phyloP scores from a whole-genome alignment of 2,329 filamentous ascomycete species.

The Passalora sequoiae region DNA sequence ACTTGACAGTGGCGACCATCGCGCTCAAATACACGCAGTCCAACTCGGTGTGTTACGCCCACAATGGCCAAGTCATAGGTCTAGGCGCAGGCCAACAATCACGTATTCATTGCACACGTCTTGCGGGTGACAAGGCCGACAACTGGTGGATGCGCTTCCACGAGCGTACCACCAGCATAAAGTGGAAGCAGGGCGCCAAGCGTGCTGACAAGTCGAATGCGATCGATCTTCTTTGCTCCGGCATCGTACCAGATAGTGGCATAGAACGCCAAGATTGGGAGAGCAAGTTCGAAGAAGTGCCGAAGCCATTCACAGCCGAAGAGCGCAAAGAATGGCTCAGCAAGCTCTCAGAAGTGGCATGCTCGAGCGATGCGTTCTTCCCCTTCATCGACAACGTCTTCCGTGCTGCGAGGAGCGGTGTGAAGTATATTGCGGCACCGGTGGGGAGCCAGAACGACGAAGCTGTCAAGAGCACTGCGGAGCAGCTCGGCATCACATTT shows the following conservation, averaged over 20 bases:
- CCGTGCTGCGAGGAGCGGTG: slow-evolving; percentile 79
- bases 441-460: slow-evolving; percentile 82
- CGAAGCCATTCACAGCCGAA: slow-evolving; percentile 70
- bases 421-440: slow-evolving; percentile 92
- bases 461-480: slow-evolving; percentile 79
- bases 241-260: slow-evolving; percentile 72
- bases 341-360: slow-evolving; percentile 74
- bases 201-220: slow-evolving; percentile 96
- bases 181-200: slow-evolving; percentile 98
- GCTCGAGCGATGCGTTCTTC: slow-evolving; percentile 97
- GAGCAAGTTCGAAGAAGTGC: slow-evolving; percentile 83
- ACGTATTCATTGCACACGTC: slow-evolving; percentile 94
- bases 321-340: slow-evolving; percentile 82
- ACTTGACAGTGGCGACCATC: slow-evolving; percentile 92
- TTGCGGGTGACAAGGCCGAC: slow-evolving; percentile 96
- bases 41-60: slow-evolving; percentile 96
- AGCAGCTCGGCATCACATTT: slow-evolving; percentile 88
- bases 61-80: slow-evolving; percentile 88
- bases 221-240: slow-evolving; percentile 90
- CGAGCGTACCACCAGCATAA: slow-evolving; percentile 76
- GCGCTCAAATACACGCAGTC: slow-evolving; percentile 98
- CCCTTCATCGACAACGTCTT: slow-evolving; percentile 98
- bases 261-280: slow-evolving; percentile 84
- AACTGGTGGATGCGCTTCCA: slow-evolving; percentile 99
- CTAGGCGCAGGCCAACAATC: slow-evolving; percentile 96